A percentile compares a stretch with the other conserved stretches of the same genome.
phyloP scores from a whole-genome alignment of 129 eudicot species.

The Helichrysum umbraculigerum region DNA sequence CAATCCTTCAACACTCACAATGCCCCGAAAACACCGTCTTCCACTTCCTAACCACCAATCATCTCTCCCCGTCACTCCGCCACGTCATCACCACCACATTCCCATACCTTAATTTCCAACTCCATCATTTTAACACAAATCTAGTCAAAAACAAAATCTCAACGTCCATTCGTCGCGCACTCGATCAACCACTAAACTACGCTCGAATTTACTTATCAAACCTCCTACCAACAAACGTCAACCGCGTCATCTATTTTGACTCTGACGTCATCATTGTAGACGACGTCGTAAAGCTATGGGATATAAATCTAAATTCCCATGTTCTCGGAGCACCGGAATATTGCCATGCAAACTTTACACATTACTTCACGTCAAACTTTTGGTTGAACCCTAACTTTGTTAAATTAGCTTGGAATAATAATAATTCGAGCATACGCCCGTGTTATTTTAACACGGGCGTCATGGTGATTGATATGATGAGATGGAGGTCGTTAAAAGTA shows the following conservation, averaged over 20 bases:
- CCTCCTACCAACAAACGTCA: constrained; percentile 59
- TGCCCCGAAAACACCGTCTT: constrained; percentile 87
- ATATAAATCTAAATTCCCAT: constrained; percentile 48
- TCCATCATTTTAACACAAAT: constrained; percentile 66
- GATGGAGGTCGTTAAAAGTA: constrained; percentile 53
- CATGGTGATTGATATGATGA: constrained; percentile 71
- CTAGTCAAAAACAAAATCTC: constrained; percentile 72
- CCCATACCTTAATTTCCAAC: constrained; percentile 70
- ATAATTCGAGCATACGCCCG: constrained; percentile 32
- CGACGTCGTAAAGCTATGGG: constrained; percentile 66
- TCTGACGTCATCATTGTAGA: constrained; percentile 86
- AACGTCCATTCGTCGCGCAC: constrained; percentile 82
- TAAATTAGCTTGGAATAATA: constrained; percentile 41
- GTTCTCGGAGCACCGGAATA: constrained; percentile 88
- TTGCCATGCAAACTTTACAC: constrained; percentile 84
- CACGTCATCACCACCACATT: constrained; percentile 57
- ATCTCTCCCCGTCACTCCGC: constrained; percentile 51
- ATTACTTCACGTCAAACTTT: constrained; percentile 68
- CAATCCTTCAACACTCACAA: constrained; percentile 77
- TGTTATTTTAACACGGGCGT: constrained; percentile 94
- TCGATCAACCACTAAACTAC: constrained; percentile 88
- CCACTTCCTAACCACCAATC: constrained; percentile 70
- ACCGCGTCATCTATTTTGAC: constrained; percentile 84
- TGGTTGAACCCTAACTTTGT: constrained; percentile 56
- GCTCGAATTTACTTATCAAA: constrained; percentile 86